These are phyloP conservation scores for Clarireedia homoeocarpa DNA, from an alignment of 2,329 filamentous ascomycete genomes.

Conservation along the genomic window DNA sequence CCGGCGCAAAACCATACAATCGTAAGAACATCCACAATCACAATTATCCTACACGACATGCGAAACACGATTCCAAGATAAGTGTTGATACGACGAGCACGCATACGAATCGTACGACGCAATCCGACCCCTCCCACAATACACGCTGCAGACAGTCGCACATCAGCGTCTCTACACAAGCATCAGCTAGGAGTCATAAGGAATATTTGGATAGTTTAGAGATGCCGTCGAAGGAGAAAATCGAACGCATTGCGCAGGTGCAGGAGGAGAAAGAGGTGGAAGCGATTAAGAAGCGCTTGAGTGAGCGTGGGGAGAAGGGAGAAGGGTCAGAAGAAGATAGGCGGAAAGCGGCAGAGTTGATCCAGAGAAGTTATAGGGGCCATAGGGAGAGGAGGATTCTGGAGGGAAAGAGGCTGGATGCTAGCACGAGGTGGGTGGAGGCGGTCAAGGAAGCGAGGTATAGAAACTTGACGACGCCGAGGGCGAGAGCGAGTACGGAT, in stretches of 20 bases:
- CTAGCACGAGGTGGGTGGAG: constrained; percentile 31
- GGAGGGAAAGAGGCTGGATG: constrained; percentile 52
- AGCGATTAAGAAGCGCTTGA: constrained; percentile 16
- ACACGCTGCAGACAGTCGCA: not conserved
- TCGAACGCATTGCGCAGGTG: constrained; percentile 40
- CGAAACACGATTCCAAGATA: constrained; percentile 4
- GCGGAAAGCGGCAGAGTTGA: constrained; percentile 45
- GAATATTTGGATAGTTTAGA: constrained; percentile 27
- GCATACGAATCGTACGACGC: not conserved
- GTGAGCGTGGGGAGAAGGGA: constrained; percentile 25
- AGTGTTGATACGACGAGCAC: not conserved
- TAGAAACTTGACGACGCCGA: constrained; percentile 41
- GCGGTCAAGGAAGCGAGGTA: constrained; percentile 50
- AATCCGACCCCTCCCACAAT: too few species aligned
- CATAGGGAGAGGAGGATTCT: constrained; percentile 67
- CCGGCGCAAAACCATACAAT: not conserved
- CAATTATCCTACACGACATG: not conserved
- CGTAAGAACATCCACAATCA: not conserved
- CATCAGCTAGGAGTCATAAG: constrained; percentile 20
- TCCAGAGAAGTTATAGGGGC: constrained; percentile 69
- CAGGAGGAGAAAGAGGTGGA: constrained; percentile 35
- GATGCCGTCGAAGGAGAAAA: constrained; percentile 30
- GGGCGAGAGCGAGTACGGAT: constrained; percentile 21
- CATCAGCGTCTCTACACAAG: not conserved
- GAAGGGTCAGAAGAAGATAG: constrained; percentile 34